phyloP scores from a whole-genome alignment of 2,329 filamentous ascomycete genomes.

The Grosmannia clavigera region DNA sequence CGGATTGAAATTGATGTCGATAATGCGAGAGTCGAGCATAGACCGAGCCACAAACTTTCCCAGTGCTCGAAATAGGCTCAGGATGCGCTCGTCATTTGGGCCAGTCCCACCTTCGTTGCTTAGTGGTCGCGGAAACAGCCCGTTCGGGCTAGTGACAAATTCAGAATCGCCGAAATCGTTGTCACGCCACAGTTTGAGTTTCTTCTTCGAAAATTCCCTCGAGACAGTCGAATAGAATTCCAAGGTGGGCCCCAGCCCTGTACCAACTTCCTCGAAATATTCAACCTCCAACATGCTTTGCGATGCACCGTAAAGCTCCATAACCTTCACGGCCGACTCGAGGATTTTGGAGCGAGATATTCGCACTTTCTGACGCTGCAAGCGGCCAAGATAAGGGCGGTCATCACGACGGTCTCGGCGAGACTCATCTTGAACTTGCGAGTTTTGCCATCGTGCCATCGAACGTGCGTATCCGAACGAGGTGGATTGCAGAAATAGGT shows the following conservation, averaged over 20 bases:
- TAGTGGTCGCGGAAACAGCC: conserved; percentile 86
- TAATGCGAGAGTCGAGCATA: conserved; percentile 96
- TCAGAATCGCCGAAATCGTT: conserved; percentile 63
- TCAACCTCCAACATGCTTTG: conserved; percentile 94
- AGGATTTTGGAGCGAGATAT: conserved; percentile 91
- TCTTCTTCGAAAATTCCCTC: conserved; percentile 94
- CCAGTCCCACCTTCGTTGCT: conserved; percentile 61
- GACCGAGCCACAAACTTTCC: conserved; percentile 96
- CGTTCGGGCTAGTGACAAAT: conserved; percentile 72
- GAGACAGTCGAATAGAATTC: conserved; percentile 98
- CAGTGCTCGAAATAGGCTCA: conserved; percentile 82
- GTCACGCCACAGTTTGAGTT: conserved; percentile 91
- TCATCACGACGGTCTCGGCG: conserved; percentile 80
- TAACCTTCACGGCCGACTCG: conserved; percentile 94
- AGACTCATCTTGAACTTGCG: conserved; percentile 68
- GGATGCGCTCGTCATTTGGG: conserved; percentile 74
- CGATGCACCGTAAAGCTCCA: conserved; percentile 96
- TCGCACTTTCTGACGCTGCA: conserved; percentile 95
- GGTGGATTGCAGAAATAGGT: conserved; percentile 93
- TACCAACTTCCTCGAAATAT: conserved; percentile 97
- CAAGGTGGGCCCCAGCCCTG: conserved; percentile 84
- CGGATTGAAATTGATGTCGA: conserved; percentile 93
- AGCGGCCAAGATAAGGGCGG: conserved; percentile 75
- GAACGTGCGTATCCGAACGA: conserved; percentile 96
- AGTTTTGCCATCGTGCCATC: conserved; percentile 95